Evolutionary conservation across 2,329 filamentous ascomycete species (phyloP).

Genomic region (Pyrenophora seminiperda): DNA sequence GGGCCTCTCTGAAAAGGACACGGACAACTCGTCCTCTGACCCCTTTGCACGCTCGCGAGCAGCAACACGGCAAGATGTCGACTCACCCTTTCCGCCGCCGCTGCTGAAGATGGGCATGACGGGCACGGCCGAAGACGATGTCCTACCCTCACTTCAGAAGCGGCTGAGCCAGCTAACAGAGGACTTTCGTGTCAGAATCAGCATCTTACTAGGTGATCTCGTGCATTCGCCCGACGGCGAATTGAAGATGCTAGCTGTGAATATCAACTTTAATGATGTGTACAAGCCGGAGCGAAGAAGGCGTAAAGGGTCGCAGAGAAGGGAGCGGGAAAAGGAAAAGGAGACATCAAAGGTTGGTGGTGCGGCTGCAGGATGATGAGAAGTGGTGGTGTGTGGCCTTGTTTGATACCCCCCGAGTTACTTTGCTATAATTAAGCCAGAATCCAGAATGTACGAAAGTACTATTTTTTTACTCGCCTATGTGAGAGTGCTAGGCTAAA

Average conservation of each 20-base stretch:
- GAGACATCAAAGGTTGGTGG: constrained; percentile 25
- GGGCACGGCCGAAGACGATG: constrained; percentile 59
- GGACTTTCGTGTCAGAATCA: constrained; percentile 78
- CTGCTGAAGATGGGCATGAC: constrained; percentile 43
- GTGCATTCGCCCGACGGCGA: constrained; percentile 93
- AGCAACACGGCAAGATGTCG: constrained; percentile 38
- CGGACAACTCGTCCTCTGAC: constrained; percentile 26
- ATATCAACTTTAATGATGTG: constrained; percentile 99
- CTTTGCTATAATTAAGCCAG: background rate
- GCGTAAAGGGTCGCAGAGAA: constrained; percentile 46
- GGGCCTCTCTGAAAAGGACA: constrained; percentile 64
- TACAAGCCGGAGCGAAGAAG: constrained; percentile 78
- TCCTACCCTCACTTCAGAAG: constrained; percentile 76
- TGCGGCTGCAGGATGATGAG: background rate
- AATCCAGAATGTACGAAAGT: no score
- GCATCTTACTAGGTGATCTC: constrained; percentile 83
- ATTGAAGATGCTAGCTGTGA: constrained; percentile 91
- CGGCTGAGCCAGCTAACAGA: constrained; percentile 73
- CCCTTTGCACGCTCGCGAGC: constrained; percentile 30
- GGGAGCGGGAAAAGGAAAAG: constrained; percentile 37
- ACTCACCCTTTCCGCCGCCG: constrained; percentile 52
- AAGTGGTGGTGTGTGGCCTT: background rate
- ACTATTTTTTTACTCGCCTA: no score
- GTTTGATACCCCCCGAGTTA: constrained; percentile 13
- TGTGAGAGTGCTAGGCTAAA: no score